Conservation (phyloP, 257 asterid genomes). For the Lycium ferocissimum region DNA sequence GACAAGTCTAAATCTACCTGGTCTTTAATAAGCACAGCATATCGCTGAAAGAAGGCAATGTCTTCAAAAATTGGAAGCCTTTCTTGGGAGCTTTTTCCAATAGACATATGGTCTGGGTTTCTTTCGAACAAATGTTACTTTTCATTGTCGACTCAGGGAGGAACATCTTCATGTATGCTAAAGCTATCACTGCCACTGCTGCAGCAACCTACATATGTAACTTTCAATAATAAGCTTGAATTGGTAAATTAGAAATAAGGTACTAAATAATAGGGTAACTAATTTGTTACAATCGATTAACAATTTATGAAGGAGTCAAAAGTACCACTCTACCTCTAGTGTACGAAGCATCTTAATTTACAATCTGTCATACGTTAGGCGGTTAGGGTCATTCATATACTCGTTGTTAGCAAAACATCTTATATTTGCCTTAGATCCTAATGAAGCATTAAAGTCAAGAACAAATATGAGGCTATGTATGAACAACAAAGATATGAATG, state of each 20-base stretch:
- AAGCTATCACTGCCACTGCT: slow-evolving; percentile 62
- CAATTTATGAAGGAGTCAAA: too few relatives aligned
- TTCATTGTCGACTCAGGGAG: slow-evolving; percentile 63
- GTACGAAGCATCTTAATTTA: too few relatives aligned
- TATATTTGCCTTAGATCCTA: background rate
- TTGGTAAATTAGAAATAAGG: too few relatives aligned
- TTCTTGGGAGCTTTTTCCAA: slow-evolving; percentile 64
- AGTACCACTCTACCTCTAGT: too few relatives aligned
- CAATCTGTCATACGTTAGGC: too few relatives aligned
- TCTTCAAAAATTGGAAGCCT: slow-evolving; percentile 53
- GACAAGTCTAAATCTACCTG: slow-evolving; percentile 51
- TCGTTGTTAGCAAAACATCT: background rate
- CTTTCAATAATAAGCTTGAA: background rate
- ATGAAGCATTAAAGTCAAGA: too few relatives aligned
- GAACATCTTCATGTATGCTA: slow-evolving; percentile 77
- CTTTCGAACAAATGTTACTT: slow-evolving; percentile 27
- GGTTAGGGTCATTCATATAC: background rate
- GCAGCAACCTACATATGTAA: slow-evolving; percentile 66
- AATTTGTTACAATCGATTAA: too few relatives aligned
- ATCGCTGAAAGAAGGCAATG: slow-evolving; percentile 63
- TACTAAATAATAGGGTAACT: too few relatives aligned
- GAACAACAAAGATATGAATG: background rate
- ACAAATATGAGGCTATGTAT: too few relatives aligned
- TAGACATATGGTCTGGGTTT: slow-evolving; percentile 63
- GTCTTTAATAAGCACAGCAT: slow-evolving; percentile 63